Base-by-base conservation (phyloP, 192 early-diverging fungal genomes). In the Podila epigama region DNA sequence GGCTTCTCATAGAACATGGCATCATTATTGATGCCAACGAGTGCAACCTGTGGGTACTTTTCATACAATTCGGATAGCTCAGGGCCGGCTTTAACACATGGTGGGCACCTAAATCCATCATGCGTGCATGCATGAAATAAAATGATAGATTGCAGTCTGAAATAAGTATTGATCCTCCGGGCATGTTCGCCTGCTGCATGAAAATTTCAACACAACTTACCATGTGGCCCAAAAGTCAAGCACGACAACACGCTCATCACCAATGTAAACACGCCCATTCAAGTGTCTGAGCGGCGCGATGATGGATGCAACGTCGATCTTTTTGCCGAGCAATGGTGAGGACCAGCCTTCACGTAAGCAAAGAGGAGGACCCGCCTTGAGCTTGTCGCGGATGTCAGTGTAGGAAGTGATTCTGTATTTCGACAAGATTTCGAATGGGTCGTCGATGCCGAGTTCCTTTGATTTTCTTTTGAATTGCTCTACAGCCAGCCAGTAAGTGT, bases 221-320 rank as follows among this genome's bases (percentile, higher is more conserved):
- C 66, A 68, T 1, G 73, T 68, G 8, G 73, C 73, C 73, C 73
- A 77, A 64, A 77, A 77, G 61, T 77, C 73, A 3, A 77, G 57
- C 18, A 64, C 66, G 18, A 77, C 73, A 51, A 77, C 55, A 5
- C 60, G 54, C 25, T 77, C 73, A 3, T 55, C n/a, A 18, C 66
- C 73, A 15, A 1, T 22, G 27, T 58, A 77, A 5, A 54, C 31
- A 25, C 34, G 60, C 4, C 73, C 73, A n/a, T 29, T 59, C 8
- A 77, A 0, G 33, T 64, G 73, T 28, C 64, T 25, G 33, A 68
- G 40, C 2, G 59, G 73, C 3, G 27, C 39, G 22, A 77, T 41
- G 11, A 32, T 22, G 9, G 60, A 60, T 0, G 20, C 27, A 42
- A 54, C 27, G 16, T 77, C 66, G 2, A 77, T 6, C 31, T 63